Evolutionary conservation across 169 alveolate genomes (phyloP), one percentile per base, ranked within the genome.

Genomic region (Miamiensis avidus): DNA sequence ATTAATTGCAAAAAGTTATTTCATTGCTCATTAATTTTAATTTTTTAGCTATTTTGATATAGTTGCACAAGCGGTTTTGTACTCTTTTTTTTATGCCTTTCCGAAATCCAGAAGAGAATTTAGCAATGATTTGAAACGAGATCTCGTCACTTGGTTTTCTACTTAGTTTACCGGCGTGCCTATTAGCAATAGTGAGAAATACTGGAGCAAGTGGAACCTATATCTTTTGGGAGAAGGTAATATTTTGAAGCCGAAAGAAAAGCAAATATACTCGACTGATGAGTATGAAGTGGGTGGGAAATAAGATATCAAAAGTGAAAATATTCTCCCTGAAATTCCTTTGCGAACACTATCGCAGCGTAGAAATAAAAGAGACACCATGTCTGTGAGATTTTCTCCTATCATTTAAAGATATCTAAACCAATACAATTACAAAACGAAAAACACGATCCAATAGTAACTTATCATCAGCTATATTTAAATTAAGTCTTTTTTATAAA

Each of bases 221-320:
- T 86, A 86, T 81, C 20, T 49, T 11, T 86, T 86, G 74, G 90
- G 90, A 75, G 84, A 82, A 25, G 90, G 90, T 29, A 86, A 86
- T 75, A 86, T 86, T 30, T 75, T 86, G 25, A 81, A 82, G 34
- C 33, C 32, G 16, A 15, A 82, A 74, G 81, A 72, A 74, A 81
- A 82, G 29, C 33, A 73, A 29, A 82, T 73, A 32, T 73, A 49
- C 20, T 49, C 69, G 4, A 49, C 4, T 11, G 69, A 49, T 49
- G 69, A 20, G 20, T 4, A 49, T 20, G 69, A 49, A 49, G 69
- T 49, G 20, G 20, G 26, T 49, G 4, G 20, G 20, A 49, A 49
- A 49, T 11, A 49, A 49, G 4, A 49, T 4, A 49, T 4, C 20
- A 49, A n/a, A n/a, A n/a, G n/a, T n/a, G n/a, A n/a, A n/a, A n/a